Conservation (phyloP, 805 yeast genomes). For the Brettanomyces bruxellensis region DNA sequence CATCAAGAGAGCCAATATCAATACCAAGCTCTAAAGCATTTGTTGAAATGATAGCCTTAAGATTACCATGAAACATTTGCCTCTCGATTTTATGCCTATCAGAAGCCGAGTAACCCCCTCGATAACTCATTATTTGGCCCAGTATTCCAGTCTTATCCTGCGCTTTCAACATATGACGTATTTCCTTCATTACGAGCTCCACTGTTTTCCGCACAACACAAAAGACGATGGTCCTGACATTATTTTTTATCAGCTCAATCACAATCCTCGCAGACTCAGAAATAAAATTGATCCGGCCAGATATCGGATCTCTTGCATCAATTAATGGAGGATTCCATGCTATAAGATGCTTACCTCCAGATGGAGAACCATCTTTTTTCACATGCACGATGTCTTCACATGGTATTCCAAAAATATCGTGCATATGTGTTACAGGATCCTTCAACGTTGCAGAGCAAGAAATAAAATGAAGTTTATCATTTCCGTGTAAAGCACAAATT, state of each 20-base stretch:
- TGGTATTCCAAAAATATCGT: slow-evolving; percentile 60
- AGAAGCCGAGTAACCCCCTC: slow-evolving; percentile 87
- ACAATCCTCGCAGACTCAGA: slow-evolving; percentile 69
- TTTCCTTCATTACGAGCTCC: slow-evolving; percentile 80
- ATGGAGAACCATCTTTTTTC: slow-evolving; percentile 80
- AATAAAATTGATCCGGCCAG: slow-evolving; percentile 62
- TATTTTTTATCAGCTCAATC: slow-evolving; percentile 51
- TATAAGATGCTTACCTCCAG: slow-evolving; percentile 64
- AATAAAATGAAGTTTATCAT: slow-evolving; percentile 51
- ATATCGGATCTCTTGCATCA: slow-evolving; percentile 46
- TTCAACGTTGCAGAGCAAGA: slow-evolving; percentile 92
- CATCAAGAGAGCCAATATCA: slow-evolving; percentile 88
- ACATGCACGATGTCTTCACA: slow-evolving; percentile 44
- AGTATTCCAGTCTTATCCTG: slow-evolving; percentile 35
- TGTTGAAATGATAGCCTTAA: slow-evolving; percentile 85
- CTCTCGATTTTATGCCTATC: slow-evolving; percentile 84
- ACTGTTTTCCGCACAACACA: slow-evolving; percentile 82
- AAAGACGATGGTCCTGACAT: slow-evolving; percentile 79
- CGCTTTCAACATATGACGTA: slow-evolving; percentile 44
- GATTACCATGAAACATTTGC: slow-evolving; percentile 81
- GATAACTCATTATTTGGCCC: slow-evolving; percentile 77
- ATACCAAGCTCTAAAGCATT: slow-evolving; percentile 94
- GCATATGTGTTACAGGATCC: slow-evolving; percentile 66
- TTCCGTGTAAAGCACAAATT: slow-evolving; percentile 45
- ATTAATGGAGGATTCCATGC: slow-evolving; percentile 80